Percentiles rank a stretch among this genome's conserved stretches.
These are phyloP conservation scores for Lichtheimia corymbifera DNA, from an alignment of 371 early-diverging fungal genomes.

Conservation along the genomic window DNA sequence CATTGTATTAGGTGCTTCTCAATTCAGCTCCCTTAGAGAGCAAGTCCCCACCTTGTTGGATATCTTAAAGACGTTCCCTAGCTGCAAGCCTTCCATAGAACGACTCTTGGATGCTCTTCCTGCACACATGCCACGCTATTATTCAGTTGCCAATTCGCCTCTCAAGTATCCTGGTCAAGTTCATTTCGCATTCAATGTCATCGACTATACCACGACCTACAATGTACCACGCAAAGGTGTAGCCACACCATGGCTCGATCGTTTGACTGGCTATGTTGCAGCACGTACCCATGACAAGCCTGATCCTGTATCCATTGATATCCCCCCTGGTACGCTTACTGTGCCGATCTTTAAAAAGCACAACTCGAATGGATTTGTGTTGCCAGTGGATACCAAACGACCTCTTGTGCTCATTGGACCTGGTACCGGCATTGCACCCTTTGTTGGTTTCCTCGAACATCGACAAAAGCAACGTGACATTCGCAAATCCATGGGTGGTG, in stretches of 20 bases:
- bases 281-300: constrained; percentile 17
- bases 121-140: constrained; percentile 83
- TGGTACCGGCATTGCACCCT: constrained; percentile 92
- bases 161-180: constrained; percentile 50
- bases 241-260: constrained; percentile 82
- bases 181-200: constrained; percentile 86
- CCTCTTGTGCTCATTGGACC: constrained; percentile 82
- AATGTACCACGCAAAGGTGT: constrained; percentile 68
- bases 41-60: constrained; percentile 77
- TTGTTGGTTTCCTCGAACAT: constrained; percentile 81
- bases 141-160: constrained; percentile 80
- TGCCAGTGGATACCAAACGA: constrained; percentile 53
- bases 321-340: not conserved
- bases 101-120: constrained; percentile 79
- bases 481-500: constrained; percentile 37
- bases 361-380: constrained; percentile 55
- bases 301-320: constrained; percentile 17
- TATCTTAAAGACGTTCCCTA: constrained; percentile 76
- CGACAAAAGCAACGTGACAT: constrained; percentile 47
- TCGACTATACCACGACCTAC: constrained; percentile 61
- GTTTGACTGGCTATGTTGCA: constrained; percentile 46
- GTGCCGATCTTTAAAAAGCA: constrained; percentile 61
- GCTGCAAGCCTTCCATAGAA: constrained; percentile 59
- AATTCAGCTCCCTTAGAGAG: constrained; percentile 66
- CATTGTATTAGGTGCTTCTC: constrained; percentile 49